Base-by-base conservation (phyloP, 169 alveolate genomes). In the Cryptosporidium tyzzeri region DNA sequence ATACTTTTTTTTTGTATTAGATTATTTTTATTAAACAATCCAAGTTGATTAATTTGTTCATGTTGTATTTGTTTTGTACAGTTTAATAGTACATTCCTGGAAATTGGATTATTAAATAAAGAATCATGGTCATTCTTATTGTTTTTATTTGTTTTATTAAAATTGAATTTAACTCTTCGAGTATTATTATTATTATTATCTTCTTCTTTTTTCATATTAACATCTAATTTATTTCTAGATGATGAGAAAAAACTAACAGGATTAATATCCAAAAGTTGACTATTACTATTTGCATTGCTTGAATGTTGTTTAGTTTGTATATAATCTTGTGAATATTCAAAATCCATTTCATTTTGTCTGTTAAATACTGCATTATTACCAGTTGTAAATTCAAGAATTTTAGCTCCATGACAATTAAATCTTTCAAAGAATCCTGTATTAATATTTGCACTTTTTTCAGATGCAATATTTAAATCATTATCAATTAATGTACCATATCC, bases 21-120 rank as follows among this genome's bases (percentile, higher is more conserved):
- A 44, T 35, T 59, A 44, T 48, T 29, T 41, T 80, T 80, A 31
- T 80, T 59, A 23, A 37, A 39, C 7, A 14, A 23, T n/a, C 39
- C 39, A 37, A 80, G 67, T 26, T 80, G 87, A 23, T 62, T 80
- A 62, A 80, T 62, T 45, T 80, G 87, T 2, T 80, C 87, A 39
- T 80, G 12, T 62, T 80, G 87, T 41, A 80, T 53, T n/a, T 80
- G 87, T 65, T 80, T 80, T 61, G 87, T 80, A 65, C 87, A 59
- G 0, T 59, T 44, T 1, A 80, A 16, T 16, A 80, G 18, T 62
- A 80, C 45, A 41, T 41, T 39, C 39, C 67, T 59, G 5, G 80
- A 59, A 9, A 65, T 62, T 0, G 61, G 65, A n/a, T 48, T 55
- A 58, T 53, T 80, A 26, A 80, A 80, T 61, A 80, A 23, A 44